A percentile compares a stretch with the other conserved stretches of the same genome.
Conservation (phyloP, 345 rosid species). For the Gossypium australe region DNA sequence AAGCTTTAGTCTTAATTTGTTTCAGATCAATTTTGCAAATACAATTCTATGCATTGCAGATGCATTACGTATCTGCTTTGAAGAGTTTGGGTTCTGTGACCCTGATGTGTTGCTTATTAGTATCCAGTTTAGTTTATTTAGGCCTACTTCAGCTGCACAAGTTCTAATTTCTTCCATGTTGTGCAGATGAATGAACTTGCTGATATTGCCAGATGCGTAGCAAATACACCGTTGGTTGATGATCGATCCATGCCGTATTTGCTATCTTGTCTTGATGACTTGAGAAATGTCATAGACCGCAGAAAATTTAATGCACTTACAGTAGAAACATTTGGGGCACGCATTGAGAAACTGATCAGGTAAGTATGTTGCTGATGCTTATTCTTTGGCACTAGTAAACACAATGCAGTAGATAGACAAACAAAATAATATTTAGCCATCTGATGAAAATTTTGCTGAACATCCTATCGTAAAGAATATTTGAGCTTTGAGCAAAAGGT, state of each 20-base stretch:
- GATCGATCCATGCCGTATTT: conserved; percentile 62
- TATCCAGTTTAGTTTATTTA: background rate
- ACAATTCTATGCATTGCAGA: background rate
- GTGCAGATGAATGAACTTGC: conserved; percentile 96
- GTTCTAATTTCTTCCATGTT: conserved; percentile 20
- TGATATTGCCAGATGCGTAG: conserved; percentile 92
- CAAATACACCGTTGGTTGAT: conserved; percentile 72
- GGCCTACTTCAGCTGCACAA: background rate
- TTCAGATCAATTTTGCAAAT: background rate
- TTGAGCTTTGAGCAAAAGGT: conserved; percentile 3
- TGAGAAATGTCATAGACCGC: conserved; percentile 73
- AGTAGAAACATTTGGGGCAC: conserved; percentile 91
- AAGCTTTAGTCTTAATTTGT: background rate
- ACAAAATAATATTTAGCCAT: background rate
- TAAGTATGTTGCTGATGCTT: conserved; percentile 29
- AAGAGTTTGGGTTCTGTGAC: conserved; percentile 2
- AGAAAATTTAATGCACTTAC: conserved; percentile 91
- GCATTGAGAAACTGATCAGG: conserved; percentile 91
- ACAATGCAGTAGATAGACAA: background rate
- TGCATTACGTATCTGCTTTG: background rate
- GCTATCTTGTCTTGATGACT: conserved; percentile 77
- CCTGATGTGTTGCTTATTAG: background rate
- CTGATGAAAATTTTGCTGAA: background rate
- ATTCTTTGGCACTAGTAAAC: background rate
- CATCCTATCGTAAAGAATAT: background rate